Evolutionary conservation across 2,329 filamentous ascomycete species (phyloP), one percentile per base, ranked within the genome.

Genomic region (Xylaria sp.): DNA sequence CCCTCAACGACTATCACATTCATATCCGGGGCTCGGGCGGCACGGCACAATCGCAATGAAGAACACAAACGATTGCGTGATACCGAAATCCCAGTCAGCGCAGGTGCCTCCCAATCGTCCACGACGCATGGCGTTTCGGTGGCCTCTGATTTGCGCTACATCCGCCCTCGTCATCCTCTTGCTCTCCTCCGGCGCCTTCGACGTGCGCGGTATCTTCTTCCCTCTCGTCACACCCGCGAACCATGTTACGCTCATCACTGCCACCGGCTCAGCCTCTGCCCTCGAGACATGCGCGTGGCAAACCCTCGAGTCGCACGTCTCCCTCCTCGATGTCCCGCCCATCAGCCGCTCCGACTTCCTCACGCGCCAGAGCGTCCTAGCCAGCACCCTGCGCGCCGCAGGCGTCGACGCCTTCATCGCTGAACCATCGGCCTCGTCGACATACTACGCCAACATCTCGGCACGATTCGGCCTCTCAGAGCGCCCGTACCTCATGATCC

Each of bases 391-490:
- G 23, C 46, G 35, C 17, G 65, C 60, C 1, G 70, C 65, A 1
- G 67, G 65, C 11, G 65, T 71, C 21, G 72, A 73, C 44, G 72
- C 71, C 52, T 73, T 73, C 58, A 47, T 73, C 38, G 70, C 69
- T 9, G 72, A 73, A 54, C 71, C 72, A 7, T 64, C 62, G 2
- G 62, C 62, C 23, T 62, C 62, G 3, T 33, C 44, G 4, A 17
- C 49, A 4, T 64, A 64, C 62, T 64, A 64, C n/a, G 58, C 58
- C 31, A 64, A 64, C 46, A 62, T 64, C 31, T 73, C 72, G 19
- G 68, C 70, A 1, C 68, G 62, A 1, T 70, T 70, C 33, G 19
- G 63, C 11, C 64, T 73, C 21, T 73, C 72, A 10, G 71, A 73
- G 65, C 70, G 71, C 2, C 71, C 72, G 2, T 73, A 69, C 40